Evolutionary conservation across 1,139 yeast species (phyloP), one percentile per base, ranked within the genome.

Genomic region (Pichia sp.): DNA sequence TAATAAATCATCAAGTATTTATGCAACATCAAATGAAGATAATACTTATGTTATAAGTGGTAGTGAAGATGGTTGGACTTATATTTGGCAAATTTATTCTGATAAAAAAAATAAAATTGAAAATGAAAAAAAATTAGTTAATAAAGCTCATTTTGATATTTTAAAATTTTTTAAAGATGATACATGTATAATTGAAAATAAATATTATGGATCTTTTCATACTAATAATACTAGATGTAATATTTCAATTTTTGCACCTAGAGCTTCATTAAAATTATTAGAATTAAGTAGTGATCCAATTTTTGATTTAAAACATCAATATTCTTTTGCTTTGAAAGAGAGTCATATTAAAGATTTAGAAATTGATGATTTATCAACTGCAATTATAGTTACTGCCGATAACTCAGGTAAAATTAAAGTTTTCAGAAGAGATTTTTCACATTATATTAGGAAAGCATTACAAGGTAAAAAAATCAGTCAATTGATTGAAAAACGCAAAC

Each of bases 241-340:
- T 43, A 81, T 78, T 27, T 92, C 95, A 0, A 60, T 79, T 0
- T 80, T 88, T 67, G 96, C 95, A 0, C 97, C 97, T 0, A 69
- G 76, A n/a, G 70, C 71, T 3, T 83, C 96, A 0, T 74, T 78
- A 51, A 79, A 78, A 50, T 68, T 84, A 18, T 66, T 89, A 45
- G 82, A 83, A 44, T 69, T 82, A 40, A 83, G 95, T 1, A 85
- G 85, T 59, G 97, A 89, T 61, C 79, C 86, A 4, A 78, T 89
- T 3, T 88, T 75, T 62, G 95, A 86, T 53, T 64, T 86, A 51
- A 71, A 73, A 39, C 66, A 62, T 37, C 67, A 68, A 39, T 66
- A 66, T 42, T 11, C 45, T 44, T 58, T 42, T 51, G 30, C 28
- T 34, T 30, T 46, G 42, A n/a, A 45, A 39, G 50, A 55, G 18